Evolutionary conservation across 352 stramenopile species (phyloP), one percentile per base, ranked within the genome.

Genomic region (Globisporangium polare): DNA sequence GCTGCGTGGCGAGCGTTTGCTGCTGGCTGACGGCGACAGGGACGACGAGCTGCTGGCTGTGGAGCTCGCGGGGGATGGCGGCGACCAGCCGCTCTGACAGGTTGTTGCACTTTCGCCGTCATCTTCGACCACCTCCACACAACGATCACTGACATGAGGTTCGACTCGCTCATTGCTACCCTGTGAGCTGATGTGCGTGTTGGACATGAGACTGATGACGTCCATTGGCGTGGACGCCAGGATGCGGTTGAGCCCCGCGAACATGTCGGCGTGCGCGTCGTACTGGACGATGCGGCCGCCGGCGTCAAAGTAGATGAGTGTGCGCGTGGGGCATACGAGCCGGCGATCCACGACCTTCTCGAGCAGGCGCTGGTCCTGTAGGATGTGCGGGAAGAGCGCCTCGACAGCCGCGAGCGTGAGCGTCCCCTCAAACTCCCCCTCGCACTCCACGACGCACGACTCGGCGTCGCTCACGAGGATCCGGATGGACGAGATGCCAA

Each of bases 391-490:
- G 22, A 68, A 74, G 15, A 71, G 27, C 20, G 47, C 59, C 8
- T 56, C 15, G 22, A 74, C 47, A 2, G 43, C 45, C 5, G 8
- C 9, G n/a, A 57, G 59, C 26, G 67, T 61, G 31, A 71, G 49
- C 3, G 31, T 5, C 1, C 59, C 64, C 2, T 56, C 33, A 10
- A 66, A 68, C 1, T 53, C 26, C 10, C 56, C 18, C 22, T 27
- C 39, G n/a, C 51, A 66, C 47, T 66, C 57, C 26, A 67, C 37
- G 0, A 65, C 10, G 26, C 41, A 37, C 6, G 41, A 20, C 5
- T 55, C 72, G 5, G 50, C 1, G 5, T 65, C 60, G 31, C 17
- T 26, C 49, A 60, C 62, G n/a, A 77, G 43, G 31, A 81, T 53
- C 43, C 54, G 57, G 2, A 52, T 51, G 2, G 68, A 74, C 13